phyloP scores from a whole-genome alignment of 2,329 filamentous ascomycete genomes.

The Ciborinia camelliae region DNA sequence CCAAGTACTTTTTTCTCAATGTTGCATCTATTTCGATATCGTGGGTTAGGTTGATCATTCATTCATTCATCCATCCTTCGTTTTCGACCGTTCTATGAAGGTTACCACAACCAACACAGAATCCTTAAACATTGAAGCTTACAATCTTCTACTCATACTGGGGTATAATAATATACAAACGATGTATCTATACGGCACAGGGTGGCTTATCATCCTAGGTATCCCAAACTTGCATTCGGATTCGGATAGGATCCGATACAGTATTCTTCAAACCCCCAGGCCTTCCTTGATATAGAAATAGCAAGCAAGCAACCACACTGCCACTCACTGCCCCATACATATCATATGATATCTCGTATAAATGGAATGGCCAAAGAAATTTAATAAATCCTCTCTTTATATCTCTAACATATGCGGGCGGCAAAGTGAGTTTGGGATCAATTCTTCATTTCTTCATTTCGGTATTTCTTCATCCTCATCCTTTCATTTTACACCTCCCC shows the following conservation, averaged over 20 bases:
- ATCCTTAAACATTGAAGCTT: not conserved
- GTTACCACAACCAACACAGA: too few relatives aligned
- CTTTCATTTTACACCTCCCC: not conserved
- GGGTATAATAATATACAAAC: not conserved
- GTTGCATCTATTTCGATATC: not conserved
- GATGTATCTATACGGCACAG: not conserved
- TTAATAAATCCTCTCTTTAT: not conserved
- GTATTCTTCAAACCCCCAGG: too few relatives aligned
- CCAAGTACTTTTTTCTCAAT: not conserved
- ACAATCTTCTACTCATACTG: too few relatives aligned
- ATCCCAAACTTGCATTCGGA: not conserved
- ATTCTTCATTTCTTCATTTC: not conserved
- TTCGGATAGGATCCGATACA: not conserved
- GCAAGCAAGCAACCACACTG: not conserved
- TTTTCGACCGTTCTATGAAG: too few relatives aligned
- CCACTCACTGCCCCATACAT: not conserved
- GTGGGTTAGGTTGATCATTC: not conserved
- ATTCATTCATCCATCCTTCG: not conserved
- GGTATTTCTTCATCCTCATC: not conserved
- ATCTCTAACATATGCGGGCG: constrained; percentile 1
- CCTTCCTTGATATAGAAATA: not conserved
- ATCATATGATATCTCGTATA: constrained; percentile 4
- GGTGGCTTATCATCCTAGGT: not conserved
- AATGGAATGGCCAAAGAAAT: too few relatives aligned
- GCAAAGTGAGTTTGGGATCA: too few relatives aligned